These are phyloP conservation scores for Aspergillus sp. DNA, from an alignment of 2,329 filamentous ascomycete genomes.

Conservation along the genomic window DNA sequence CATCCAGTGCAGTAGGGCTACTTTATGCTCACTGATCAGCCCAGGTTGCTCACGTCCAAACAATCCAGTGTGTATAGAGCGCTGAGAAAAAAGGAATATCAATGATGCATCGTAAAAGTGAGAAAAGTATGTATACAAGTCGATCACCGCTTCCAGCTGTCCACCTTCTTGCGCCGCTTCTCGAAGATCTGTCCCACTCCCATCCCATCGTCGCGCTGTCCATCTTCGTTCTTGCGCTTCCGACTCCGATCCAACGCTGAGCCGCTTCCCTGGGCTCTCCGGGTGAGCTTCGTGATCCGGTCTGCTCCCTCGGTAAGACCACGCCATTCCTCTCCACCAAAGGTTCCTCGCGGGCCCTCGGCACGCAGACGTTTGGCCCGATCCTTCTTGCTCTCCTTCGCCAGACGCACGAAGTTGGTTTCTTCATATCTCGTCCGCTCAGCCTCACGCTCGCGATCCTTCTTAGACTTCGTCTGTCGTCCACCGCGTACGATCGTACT, in stretches of 20 bases:
- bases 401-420: conserved; percentile 83
- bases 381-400: conserved; percentile 86
- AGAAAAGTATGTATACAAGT: conserved; percentile 4
- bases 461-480: conserved; percentile 73
- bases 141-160: conserved; percentile 41
- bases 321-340: conserved; percentile 92
- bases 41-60: no score
- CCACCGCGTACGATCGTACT: conserved; percentile 82
- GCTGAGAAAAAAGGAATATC: not conserved
- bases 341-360: conserved; percentile 55
- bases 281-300: conserved; percentile 80
- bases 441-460: conserved; percentile 73
- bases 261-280: conserved; percentile 61
- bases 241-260: conserved; percentile 76
- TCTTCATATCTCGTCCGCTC: conserved; percentile 89
- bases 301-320: conserved; percentile 82
- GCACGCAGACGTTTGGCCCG: conserved; percentile 60
- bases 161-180: conserved; percentile 48
- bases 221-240: conserved; percentile 76
- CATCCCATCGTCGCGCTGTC: conserved; percentile 63
- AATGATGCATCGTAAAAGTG: not conserved
- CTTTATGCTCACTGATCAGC: no score
- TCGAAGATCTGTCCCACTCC: conserved; percentile 66
- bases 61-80: no score
- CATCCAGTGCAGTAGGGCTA: no score